Conservation (phyloP, 768 basidiomycete species). For the Hortiboletus flavorubellus region DNA sequence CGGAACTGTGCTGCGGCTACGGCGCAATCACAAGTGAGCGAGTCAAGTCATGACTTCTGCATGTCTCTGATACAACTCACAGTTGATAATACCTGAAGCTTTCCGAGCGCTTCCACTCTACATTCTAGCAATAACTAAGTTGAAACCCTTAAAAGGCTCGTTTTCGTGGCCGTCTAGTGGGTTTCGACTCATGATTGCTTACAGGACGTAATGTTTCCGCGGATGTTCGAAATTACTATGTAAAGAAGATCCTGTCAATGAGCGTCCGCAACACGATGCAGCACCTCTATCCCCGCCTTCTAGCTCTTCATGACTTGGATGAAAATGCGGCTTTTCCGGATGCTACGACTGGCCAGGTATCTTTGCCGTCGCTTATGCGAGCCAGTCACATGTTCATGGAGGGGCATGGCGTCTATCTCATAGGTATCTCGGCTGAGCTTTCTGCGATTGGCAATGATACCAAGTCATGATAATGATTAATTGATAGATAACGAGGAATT, state of each 20-base stretch:
- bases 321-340: conserved; percentile 70
- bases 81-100: conserved; percentile 95
- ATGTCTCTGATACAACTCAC: conserved; percentile 6
- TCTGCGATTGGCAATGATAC: conserved; percentile 15
- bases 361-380: conserved; percentile 76
- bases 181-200: conserved; percentile 2
- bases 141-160: conserved; percentile 89
- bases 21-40: conserved; percentile 68
- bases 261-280: conserved; percentile 67
- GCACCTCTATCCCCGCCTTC: conserved; percentile 81
- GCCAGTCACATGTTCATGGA: conserved; percentile 86
- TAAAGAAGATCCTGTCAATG: conserved; percentile 71
- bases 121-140: conserved; percentile 77
- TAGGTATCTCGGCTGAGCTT: conserved; percentile 51
- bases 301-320: conserved; percentile 84
- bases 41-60: neutral
- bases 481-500: conserved; percentile 80
- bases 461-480: neutral
- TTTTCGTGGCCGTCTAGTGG: conserved; percentile 1
- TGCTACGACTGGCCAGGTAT: conserved; percentile 50
- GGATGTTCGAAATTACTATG: conserved; percentile 89
- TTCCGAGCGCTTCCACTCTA: conserved; percentile 85
- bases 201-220: conserved; percentile 83
- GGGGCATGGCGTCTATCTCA: conserved; percentile 85
- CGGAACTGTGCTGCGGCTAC: conserved; percentile 83